phyloP scores from a whole-genome alignment of 2,329 filamentous ascomycete genomes.

The Aspergillus piperis region DNA sequence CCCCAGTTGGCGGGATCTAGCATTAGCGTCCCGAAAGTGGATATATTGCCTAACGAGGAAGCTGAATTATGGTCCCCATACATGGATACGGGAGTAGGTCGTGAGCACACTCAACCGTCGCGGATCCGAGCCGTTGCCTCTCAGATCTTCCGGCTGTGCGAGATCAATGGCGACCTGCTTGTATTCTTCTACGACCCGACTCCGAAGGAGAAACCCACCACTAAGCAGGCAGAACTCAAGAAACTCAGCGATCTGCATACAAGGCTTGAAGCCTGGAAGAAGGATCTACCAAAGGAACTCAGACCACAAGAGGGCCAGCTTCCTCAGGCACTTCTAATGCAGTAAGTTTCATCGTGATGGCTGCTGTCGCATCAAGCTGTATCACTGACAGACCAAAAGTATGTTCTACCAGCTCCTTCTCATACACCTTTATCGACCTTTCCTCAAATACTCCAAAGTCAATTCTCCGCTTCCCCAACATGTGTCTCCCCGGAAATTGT shows the following conservation, averaged over 20 bases:
- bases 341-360: constrained; percentile 62
- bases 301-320: constrained; percentile 87
- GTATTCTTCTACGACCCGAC: constrained; percentile 87
- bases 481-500: constrained; percentile 86
- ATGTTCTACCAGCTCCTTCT: constrained; percentile 98
- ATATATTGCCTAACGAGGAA: constrained; percentile 89
- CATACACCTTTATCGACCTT: constrained; percentile 93
- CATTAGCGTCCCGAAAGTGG: constrained; percentile 82
- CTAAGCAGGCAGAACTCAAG: constrained; percentile 83
- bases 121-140: constrained; percentile 79
- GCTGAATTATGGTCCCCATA: constrained; percentile 84
- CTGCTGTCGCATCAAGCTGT: background rate
- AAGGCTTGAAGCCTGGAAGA: constrained; percentile 84
- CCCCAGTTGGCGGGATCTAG: constrained; percentile 80
- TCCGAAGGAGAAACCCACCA: constrained; percentile 61
- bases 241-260: constrained; percentile 90
- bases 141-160: constrained; percentile 79
- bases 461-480: constrained; percentile 82
- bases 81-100: constrained; percentile 76
- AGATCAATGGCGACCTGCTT: constrained; percentile 90
- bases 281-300: constrained; percentile 78
- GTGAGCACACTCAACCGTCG: constrained; percentile 73
- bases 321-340: constrained; percentile 78
- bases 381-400: constrained; percentile 51
- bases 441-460: constrained; percentile 82